Evolutionary conservation across 495 filamentous ascomycete species (phyloP).

Genomic region (Hypomontagnella submonticulosa): DNA sequence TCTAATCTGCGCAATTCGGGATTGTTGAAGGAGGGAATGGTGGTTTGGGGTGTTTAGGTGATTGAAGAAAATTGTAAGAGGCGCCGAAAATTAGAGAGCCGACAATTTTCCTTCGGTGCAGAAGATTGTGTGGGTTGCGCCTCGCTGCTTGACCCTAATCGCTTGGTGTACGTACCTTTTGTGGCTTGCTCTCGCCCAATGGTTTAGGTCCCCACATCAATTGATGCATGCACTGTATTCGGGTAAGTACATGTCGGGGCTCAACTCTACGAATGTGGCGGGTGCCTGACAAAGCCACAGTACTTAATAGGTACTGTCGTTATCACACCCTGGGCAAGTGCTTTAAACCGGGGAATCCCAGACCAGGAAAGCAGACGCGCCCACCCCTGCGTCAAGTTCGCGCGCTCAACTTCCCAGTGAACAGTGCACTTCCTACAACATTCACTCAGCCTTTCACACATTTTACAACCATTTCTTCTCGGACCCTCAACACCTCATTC

Average conservation of each 20-base stretch:
- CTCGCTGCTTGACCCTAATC: constrained; percentile 49
- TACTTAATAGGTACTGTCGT: too few relatives aligned
- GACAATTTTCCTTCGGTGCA: constrained; percentile 48
- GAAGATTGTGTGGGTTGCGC: constrained; percentile 48
- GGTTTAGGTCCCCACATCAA: too few relatives aligned
- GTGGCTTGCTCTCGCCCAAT: not conserved
- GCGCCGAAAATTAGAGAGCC: constrained; percentile 44
- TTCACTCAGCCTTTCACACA: constrained; percentile 7
- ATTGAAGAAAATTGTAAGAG: constrained; percentile 45
- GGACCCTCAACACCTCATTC: not conserved
- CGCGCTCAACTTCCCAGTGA: constrained; percentile 3
- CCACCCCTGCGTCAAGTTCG: constrained; percentile 27
- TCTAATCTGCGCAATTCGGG: constrained; percentile 49
- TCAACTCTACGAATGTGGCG: too few relatives aligned
- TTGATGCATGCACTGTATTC: too few relatives aligned
- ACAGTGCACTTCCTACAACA: constrained; percentile 4
- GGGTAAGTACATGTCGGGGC: too few relatives aligned
- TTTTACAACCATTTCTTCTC: not conserved
- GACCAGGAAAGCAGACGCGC: constrained; percentile 27
- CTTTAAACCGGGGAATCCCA: not conserved
- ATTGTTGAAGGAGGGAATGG: constrained; percentile 38
- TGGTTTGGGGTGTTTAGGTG: constrained; percentile 37
- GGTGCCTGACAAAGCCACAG: too few relatives aligned
- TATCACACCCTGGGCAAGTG: too few relatives aligned
- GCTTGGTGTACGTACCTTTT: constrained; percentile 39